Base-by-base conservation (phyloP, 208 protist genomes). In the Blastocrithidia nonstop region DNA sequence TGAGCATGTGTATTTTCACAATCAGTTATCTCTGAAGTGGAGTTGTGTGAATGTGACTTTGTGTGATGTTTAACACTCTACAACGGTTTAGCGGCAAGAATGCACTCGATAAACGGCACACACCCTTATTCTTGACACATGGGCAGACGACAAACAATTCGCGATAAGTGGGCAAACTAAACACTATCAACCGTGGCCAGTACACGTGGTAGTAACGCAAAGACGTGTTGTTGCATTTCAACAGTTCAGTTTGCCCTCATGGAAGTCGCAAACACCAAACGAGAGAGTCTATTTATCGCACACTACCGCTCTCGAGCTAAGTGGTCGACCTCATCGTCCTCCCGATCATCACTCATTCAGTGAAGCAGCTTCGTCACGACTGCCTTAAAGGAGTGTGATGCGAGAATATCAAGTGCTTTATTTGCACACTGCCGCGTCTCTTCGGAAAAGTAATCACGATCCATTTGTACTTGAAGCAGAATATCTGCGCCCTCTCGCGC, bases 401-500 rank as follows among this genome's bases (percentile, higher is more conserved):
- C 73, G n/a, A 93, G 65, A 5, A 66, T 43, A 60, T 89, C 71
- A 16, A 93, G 59, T 20, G 71, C 67, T 58, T 78, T 76, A 16
- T 47, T 50, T 2, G 84, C 84, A 15, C 74, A 63, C 26, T 64
- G 51, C 0, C 79, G 72, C 45, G 85, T 79, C 17, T 42, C 42
- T 49, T 78, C 73, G 0, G 66, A 48, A 54, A 93, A 93, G 6
- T 71, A 75, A n/a, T 79, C 69, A 31, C 69, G 55, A 54, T 87
- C 79, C 21, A 89, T 35, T 57, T 80, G 78, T 9, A 93, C 73
- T 57, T 93, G 84, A 70, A 93, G 83, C 8, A 93, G 56, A 15
- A 93, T 65, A 54, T 93, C 84, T 1, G 79, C 73, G 4, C 76
- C 84, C 31, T 93, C 84, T 8, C 84, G 76, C 0, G 79, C 67